phyloP scores from a whole-genome alignment of 352 stramenopile species.

The Globisporangium camurandrum region DNA sequence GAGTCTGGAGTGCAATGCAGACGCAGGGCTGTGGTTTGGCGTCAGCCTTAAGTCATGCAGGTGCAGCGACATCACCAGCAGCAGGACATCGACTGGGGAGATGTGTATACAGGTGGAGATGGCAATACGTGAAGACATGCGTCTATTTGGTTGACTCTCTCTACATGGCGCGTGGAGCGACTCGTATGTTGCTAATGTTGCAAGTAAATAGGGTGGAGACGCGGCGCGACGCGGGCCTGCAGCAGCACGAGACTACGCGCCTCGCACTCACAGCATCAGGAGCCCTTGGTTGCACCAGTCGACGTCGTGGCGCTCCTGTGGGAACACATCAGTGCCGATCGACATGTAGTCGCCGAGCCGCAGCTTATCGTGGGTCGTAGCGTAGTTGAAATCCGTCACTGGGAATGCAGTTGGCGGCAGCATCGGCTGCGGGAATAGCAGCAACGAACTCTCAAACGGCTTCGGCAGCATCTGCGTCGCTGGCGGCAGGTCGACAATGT shows the following conservation, averaged over 20 bases:
- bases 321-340: background rate
- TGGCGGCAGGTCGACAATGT: slow-evolving; percentile 1
- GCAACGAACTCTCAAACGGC: background rate
- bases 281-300: slow-evolving; percentile 4
- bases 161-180: too few species aligned
- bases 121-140: too few species aligned
- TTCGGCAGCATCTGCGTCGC: background rate
- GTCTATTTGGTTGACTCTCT: too few species aligned
- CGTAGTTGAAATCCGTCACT: background rate
- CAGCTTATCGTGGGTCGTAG: background rate
- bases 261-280: background rate
- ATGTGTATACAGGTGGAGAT: too few species aligned
- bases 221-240: too few species aligned
- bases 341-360: background rate
- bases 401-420: background rate
- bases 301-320: background rate
- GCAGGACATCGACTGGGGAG: too few species aligned
- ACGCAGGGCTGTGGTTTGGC: too few species aligned
- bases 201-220: background rate
- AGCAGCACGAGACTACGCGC: too few species aligned
- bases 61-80: too few species aligned
- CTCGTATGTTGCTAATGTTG: background rate
- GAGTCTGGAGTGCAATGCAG: too few species aligned
- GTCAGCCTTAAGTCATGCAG: too few species aligned
- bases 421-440: background rate